Conservation (phyloP, 352 stramenopile genomes). For the Pythium brachiatum region DNA sequence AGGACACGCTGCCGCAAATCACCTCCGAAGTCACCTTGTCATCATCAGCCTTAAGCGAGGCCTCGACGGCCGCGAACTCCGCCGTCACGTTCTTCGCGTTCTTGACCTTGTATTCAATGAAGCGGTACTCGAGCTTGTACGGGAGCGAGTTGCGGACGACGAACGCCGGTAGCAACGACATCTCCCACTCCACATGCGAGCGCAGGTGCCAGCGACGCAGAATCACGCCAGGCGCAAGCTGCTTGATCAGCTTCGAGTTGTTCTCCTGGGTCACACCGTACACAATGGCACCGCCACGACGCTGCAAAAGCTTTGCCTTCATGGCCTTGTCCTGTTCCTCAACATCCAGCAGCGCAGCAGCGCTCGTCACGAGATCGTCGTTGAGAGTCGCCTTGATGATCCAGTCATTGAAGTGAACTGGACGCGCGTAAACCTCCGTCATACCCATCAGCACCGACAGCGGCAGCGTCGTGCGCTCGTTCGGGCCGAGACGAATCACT, state of each 20-base stretch:
- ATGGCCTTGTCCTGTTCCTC: slow-evolving; percentile 49
- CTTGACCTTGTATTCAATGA: slow-evolving; percentile 77
- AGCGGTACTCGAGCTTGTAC: slow-evolving; percentile 83
- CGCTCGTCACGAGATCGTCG: slow-evolving; percentile 71
- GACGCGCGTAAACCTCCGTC: slow-evolving; percentile 77
- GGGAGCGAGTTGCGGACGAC: slow-evolving; percentile 85
- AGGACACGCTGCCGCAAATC: slow-evolving; percentile 51
- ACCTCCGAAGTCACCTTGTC: slow-evolving; percentile 34
- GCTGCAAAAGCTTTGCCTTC: slow-evolving; percentile 49
- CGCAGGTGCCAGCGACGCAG: slow-evolving; percentile 72
- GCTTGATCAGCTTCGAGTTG: slow-evolving; percentile 69
- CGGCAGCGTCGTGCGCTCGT: slow-evolving; percentile 51
- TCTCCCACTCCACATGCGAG: slow-evolving; percentile 81
- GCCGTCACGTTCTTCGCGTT: slow-evolving; percentile 41
- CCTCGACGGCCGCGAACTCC: slow-evolving; percentile 65
- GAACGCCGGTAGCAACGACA: slow-evolving; percentile 73
- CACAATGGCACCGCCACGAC: slow-evolving; percentile 66
- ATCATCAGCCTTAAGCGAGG: slow-evolving; percentile 40
- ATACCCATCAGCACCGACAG: slow-evolving; percentile 81
- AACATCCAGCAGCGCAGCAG: slow-evolving; percentile 51
- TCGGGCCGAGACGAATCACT: slow-evolving; percentile 54
- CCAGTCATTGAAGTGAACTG: slow-evolving; percentile 65
- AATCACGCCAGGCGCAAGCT: slow-evolving; percentile 69
- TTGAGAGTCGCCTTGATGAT: slow-evolving; percentile 73
- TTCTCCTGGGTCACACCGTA: slow-evolving; percentile 74